Conservation (phyloP, 768 basidiomycete genomes). For the Suillus americanus region DNA sequence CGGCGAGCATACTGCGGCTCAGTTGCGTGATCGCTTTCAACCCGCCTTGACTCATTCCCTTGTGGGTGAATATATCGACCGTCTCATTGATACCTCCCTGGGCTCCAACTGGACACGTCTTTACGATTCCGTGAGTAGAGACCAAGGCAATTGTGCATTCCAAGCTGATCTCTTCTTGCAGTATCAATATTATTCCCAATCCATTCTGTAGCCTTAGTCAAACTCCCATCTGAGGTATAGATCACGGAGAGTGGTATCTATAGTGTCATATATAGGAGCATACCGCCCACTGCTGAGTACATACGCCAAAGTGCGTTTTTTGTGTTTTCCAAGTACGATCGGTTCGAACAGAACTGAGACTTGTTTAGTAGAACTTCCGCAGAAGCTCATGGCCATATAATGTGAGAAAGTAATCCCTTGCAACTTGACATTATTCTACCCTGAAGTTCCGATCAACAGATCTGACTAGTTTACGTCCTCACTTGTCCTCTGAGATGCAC, state of each 20-base stretch:
- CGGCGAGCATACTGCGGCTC: slow-evolving; percentile 86
- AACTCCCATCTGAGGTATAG: background rate
- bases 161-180: slow-evolving; percentile 27
- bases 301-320: background rate
- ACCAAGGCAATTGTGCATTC: background rate
- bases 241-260: background rate
- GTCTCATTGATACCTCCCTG: slow-evolving; percentile 84
- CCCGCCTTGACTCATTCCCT: slow-evolving; percentile 82
- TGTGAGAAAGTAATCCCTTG: no score
- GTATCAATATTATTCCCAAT: slow-evolving; percentile 96
- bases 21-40: slow-evolving; percentile 92
- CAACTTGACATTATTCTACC: background rate
- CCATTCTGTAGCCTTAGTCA: slow-evolving; percentile 58
- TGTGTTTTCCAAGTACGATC: background rate
- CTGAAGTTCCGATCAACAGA: no score
- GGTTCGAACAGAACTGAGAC: background rate
- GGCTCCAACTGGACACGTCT: slow-evolving; percentile 94
- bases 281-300: background rate
- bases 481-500: no score
- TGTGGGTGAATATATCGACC: slow-evolving; percentile 87
- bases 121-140: slow-evolving; percentile 81
- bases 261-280: slow-evolving; percentile 1
- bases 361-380: background rate
- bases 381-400: no score
- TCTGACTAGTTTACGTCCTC: no score